A percentile compares a stretch with the other conserved stretches of the same genome.
Evolutionary conservation across 345 rosid species (phyloP).

Genomic region (Physaria fendleri): DNA sequence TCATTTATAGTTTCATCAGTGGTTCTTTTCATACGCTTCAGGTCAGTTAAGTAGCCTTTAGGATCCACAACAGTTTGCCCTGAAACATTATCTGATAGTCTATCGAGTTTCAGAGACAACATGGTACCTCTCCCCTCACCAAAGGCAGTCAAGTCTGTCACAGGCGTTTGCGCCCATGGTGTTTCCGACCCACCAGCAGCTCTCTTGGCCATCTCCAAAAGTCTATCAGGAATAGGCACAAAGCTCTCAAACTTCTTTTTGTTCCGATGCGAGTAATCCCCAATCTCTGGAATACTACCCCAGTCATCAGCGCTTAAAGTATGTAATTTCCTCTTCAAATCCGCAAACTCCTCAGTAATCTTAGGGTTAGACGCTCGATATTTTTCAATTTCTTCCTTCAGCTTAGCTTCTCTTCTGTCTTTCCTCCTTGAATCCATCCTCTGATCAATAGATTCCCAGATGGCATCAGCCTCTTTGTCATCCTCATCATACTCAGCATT

Average conservation of each 20-base stretch:
- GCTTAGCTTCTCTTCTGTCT: constrained; percentile 74
- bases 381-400: constrained; percentile 86
- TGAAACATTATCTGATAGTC: no score
- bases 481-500: constrained; percentile 90
- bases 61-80: no score
- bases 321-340: constrained; percentile 77
- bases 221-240: constrained; percentile 81
- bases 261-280: constrained; percentile 77
- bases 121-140: no score
- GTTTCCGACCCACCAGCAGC: constrained; percentile 51
- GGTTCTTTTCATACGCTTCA: no score
- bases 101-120: no score
- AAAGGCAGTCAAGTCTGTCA: no score
- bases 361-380: constrained; percentile 89
- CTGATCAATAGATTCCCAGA: constrained; percentile 86
- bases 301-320: constrained; percentile 66
- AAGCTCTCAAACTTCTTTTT: constrained; percentile 92
- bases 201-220: constrained; percentile 94
- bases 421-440: constrained; percentile 91
- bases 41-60: no score
- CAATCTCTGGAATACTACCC: constrained; percentile 90
- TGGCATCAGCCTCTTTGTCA: constrained; percentile 90
- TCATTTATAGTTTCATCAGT: no score
- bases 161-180: no score
- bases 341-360: constrained; percentile 87